These are phyloP conservation scores for Raffaelea deltoideospora DNA, from an alignment of 2,329 filamentous ascomycete genomes.

Conservation along the genomic window DNA sequence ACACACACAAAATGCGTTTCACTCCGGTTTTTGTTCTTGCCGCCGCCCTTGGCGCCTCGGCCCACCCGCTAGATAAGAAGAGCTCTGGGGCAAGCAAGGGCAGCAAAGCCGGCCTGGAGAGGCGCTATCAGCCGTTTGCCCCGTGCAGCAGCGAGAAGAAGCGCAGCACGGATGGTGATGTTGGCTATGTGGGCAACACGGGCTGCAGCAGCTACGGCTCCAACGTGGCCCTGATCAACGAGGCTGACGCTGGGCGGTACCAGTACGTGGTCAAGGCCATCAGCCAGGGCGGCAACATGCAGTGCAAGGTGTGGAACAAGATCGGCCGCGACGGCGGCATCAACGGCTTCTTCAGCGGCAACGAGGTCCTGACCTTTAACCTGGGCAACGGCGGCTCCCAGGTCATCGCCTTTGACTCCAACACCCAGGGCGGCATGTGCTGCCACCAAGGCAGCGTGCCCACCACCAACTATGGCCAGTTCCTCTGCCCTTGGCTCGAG, in stretches of 20 bases:
- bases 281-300: constrained; percentile 16
- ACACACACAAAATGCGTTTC: constrained; percentile 10
- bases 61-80: constrained; percentile 19
- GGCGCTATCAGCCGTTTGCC: constrained; percentile 18
- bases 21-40: constrained; percentile 16
- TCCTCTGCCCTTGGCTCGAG: constrained; percentile 32
- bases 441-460: constrained; percentile 22
- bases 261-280: constrained; percentile 27
- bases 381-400: constrained; percentile 22
- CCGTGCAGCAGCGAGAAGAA: constrained; percentile 12
- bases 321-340: constrained; percentile 27
- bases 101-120: constrained; percentile 9
- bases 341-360: constrained; percentile 30
- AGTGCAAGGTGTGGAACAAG: constrained; percentile 36
- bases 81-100: constrained; percentile 13
- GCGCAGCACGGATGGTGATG: constrained; percentile 28
- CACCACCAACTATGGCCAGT: constrained; percentile 23
- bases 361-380: constrained; percentile 24
- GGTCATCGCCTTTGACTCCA: constrained; percentile 26
- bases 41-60: constrained; percentile 17
- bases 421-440: constrained; percentile 33
- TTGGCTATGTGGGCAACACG: constrained; percentile 31
- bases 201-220: constrained; percentile 29
- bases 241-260: constrained; percentile 23
- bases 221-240: constrained; percentile 32